Conservation (phyloP, 805 yeast species). For the Monosporozyma aerobia region DNA sequence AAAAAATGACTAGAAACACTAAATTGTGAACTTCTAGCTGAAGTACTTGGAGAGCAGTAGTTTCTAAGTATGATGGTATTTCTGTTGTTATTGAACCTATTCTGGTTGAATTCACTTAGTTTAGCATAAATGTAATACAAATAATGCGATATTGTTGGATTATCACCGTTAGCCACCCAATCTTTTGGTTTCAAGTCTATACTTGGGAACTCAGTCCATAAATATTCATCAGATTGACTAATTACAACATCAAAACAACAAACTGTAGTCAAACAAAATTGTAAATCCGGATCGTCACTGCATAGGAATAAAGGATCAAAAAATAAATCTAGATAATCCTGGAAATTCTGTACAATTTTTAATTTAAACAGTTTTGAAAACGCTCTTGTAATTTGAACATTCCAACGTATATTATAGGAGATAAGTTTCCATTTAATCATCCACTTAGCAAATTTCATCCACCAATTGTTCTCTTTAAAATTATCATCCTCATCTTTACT, state of each 20-base stretch:
- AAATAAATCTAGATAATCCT: constrained; percentile 26
- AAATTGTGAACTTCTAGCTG: constrained; percentile 25
- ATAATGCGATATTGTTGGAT: constrained; percentile 35
- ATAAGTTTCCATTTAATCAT: constrained; percentile 30
- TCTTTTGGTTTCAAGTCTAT: constrained; percentile 12
- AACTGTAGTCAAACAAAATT: constrained; percentile 23
- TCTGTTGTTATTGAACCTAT: constrained; percentile 10
- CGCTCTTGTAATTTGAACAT: constrained; percentile 29
- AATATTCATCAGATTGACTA: constrained; percentile 16
- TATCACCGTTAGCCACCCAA: constrained; percentile 29
- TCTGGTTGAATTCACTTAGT: constrained; percentile 12
- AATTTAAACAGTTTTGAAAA: constrained; percentile 19
- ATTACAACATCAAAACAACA: constrained; percentile 28
- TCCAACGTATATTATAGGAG: constrained; percentile 35
- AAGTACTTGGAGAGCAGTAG: constrained; percentile 13
- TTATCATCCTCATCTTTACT: constrained; percentile 3
- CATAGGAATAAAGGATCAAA: constrained; percentile 31
- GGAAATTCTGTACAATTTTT: constrained; percentile 23
- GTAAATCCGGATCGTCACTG: constrained; percentile 16
- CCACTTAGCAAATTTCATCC: constrained; percentile 32
- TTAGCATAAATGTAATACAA: constrained; percentile 29
- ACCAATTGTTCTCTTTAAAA: constrained; percentile 17
- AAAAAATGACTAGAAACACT: constrained; percentile 11
- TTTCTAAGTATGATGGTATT: constrained; percentile 20
- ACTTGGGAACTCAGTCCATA: constrained; percentile 23